These are phyloP conservation scores for Juncus inflexus DNA, from an alignment of 176 grass and related monocot species.

Conservation along the genomic window DNA sequence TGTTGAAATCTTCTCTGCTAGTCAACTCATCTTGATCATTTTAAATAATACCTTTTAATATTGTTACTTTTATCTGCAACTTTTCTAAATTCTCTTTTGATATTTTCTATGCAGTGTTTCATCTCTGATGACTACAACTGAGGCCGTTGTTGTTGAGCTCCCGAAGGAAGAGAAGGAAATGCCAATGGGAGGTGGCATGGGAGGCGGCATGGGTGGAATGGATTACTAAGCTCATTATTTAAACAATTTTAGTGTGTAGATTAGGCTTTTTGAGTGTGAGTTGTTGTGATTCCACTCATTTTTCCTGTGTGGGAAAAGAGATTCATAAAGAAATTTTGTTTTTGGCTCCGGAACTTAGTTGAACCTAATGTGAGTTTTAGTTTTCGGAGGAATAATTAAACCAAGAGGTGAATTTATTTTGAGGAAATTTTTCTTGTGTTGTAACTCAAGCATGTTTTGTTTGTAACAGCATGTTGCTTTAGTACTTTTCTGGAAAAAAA, in stretches of 20 bases:
- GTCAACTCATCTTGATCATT: too few relatives aligned
- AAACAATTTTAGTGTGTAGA: constrained; percentile 17
- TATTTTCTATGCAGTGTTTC: constrained; percentile 48
- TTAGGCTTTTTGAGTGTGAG: constrained; percentile 36
- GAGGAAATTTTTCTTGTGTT: too few relatives aligned
- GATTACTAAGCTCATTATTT: constrained; percentile 51
- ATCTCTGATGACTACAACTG: constrained; percentile 91
- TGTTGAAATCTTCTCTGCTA: too few relatives aligned
- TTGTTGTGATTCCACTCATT: constrained; percentile 33
- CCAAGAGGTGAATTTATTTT: neutral
- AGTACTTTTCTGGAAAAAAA: too few relatives aligned
- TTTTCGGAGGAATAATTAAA: constrained; percentile 20
- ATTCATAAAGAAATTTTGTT: constrained; percentile 38
- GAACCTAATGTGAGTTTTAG: neutral
- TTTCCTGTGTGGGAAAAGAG: constrained; percentile 33
- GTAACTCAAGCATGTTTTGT: too few relatives aligned
- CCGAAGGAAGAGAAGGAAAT: constrained; percentile 79
- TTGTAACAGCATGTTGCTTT: too few relatives aligned
- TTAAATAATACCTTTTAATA: neutral
- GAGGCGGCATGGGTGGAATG: constrained; percentile 87
- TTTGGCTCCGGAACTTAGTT: constrained; percentile 28
- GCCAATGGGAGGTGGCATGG: constrained; percentile 44
- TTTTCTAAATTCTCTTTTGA: neutral
- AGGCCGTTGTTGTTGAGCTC: constrained; percentile 76
- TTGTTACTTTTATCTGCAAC: neutral